A percentile compares a stretch with the other conserved stretches of the same genome.
Evolutionary conservation across 2,329 filamentous ascomycete genomes (phyloP).

Genomic region (Pyrenophora graminea): DNA sequence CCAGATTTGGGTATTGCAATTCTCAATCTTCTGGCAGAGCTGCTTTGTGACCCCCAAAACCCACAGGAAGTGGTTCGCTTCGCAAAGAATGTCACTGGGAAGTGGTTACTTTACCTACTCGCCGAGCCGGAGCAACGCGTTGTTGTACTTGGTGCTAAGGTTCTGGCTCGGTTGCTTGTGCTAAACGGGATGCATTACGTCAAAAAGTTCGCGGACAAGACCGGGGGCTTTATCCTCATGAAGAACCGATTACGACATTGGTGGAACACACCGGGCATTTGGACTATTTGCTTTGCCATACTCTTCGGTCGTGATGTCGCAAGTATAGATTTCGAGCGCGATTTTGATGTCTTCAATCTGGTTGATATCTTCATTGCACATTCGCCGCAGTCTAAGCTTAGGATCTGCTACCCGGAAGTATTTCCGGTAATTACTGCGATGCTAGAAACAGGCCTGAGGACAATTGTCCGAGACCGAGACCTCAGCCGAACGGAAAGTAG

Average conservation of each 20-base stretch:
- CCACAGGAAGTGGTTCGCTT: constrained; percentile 78
- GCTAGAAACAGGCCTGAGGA: constrained; percentile 80
- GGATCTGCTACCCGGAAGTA: constrained; percentile 77
- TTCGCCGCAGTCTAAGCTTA: constrained; percentile 50
- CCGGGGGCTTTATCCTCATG: constrained; percentile 86
- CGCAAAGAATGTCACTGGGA: constrained; percentile 91
- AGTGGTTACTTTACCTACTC: constrained; percentile 92
- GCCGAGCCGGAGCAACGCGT: constrained; percentile 84
- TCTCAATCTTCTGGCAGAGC: constrained; percentile 73
- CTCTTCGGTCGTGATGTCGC: constrained; percentile 83
- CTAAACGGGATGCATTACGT: constrained; percentile 80
- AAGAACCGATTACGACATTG: constrained; percentile 79
- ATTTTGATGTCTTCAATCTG: constrained; percentile 75
- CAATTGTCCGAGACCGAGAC: constrained; percentile 44
- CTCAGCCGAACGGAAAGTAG: constrained; percentile 24
- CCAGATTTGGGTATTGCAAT: constrained; percentile 75
- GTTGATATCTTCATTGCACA: constrained; percentile 68
- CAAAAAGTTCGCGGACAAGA: constrained; percentile 82
- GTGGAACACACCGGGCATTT: constrained; percentile 84
- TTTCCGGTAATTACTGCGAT: constrained; percentile 81
- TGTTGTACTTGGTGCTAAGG: constrained; percentile 77
- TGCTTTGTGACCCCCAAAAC: constrained; percentile 76
- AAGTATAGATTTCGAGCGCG: constrained; percentile 70
- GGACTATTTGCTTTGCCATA: constrained; percentile 86
- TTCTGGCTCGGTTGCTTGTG: constrained; percentile 82